Base-by-base conservation (phyloP, 352 stramenopile species). In the Phytophthora vignae region DNA sequence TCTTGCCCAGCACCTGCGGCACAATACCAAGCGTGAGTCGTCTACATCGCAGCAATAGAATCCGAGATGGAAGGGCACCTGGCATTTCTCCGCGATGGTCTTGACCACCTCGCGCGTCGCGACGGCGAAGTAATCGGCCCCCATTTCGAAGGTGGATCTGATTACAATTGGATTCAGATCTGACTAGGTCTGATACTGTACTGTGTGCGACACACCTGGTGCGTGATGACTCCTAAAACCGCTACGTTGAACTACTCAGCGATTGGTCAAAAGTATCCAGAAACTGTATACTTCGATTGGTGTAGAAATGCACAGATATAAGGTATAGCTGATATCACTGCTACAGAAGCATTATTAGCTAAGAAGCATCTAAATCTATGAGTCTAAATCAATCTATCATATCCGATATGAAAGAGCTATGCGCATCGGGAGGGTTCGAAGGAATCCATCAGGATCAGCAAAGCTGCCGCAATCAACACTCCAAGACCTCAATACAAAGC, bases 31-130 rank as follows among this genome's bases (percentile, higher is more conserved):
- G 4, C 52, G 19, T 46, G n/a, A 36, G 29, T 27, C n/a, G 27
- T 10, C 48, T 8, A 4, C 11, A 44, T 7, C 4, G 0, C 3
- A 44, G 8, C 2, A 21, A 17, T 31, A 19, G 8, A 11, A 25
- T 10, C 8, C 42, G 17, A 49, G 1, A 22, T 2, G 17, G 5
- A 0, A 6, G 2, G 6, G 49, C 17, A 90, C 85, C 75, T 93
- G 81, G 55, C 82, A 87, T 67, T 94, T 94, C 65, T 94, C 87
- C 27, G 73, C 69, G 65, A 94, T 91, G 2, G 87, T 92, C 69
- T 81, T 79, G 54, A 66, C 76, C 54, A 94, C 82, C 40, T 94
- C 83, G 22, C 82, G 81, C 54, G 82, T 84, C 68, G 86, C 86
- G 19, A 67, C 50, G 33, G 69, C 71, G 50, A 78, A 84, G 67